These are phyloP conservation scores for barley (Hordeum vulgare) DNA, from an alignment of 176 grass and related monocot genomes.

Conservation along the genomic window DNA sequence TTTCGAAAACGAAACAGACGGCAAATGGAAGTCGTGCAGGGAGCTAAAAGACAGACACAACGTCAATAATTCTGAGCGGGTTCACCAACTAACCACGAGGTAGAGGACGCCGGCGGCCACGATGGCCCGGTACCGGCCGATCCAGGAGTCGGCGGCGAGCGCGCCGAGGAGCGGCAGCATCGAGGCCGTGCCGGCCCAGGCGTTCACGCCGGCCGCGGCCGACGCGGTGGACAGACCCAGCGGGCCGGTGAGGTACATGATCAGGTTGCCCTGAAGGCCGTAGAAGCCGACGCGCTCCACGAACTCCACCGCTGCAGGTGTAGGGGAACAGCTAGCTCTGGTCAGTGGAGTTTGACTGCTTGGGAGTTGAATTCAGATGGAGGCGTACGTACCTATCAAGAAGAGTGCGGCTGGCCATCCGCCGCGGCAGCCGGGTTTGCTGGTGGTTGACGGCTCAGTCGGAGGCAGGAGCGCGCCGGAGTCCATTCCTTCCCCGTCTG, in stretches of 20 bases:
- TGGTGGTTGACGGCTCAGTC: background rate
- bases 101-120: conserved; percentile 38
- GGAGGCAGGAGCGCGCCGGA: background rate
- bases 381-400: conserved; percentile 39
- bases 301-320: conserved; percentile 40
- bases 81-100: conserved; percentile 30
- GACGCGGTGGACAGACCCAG: conserved; percentile 36
- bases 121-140: conserved; percentile 41
- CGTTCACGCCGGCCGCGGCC: conserved; percentile 38
- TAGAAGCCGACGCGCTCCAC: conserved; percentile 52
- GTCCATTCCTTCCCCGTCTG: background rate
- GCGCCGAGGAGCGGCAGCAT: conserved; percentile 58
- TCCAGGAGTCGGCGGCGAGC: conserved; percentile 48
- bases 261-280: conserved; percentile 57
- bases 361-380: background rate
- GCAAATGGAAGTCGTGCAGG: background rate
- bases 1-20: background rate
- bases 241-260: conserved; percentile 70
- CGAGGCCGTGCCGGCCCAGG: conserved; percentile 34
- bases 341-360: background rate
- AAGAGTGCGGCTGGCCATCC: conserved; percentile 64
- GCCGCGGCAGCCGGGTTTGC: conserved; percentile 21
- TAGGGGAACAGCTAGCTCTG: background rate
- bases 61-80: background rate
- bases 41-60: background rate